Conservation (phyloP, 129 eudicot species). For the Centrapalus pauciflorus region DNA sequence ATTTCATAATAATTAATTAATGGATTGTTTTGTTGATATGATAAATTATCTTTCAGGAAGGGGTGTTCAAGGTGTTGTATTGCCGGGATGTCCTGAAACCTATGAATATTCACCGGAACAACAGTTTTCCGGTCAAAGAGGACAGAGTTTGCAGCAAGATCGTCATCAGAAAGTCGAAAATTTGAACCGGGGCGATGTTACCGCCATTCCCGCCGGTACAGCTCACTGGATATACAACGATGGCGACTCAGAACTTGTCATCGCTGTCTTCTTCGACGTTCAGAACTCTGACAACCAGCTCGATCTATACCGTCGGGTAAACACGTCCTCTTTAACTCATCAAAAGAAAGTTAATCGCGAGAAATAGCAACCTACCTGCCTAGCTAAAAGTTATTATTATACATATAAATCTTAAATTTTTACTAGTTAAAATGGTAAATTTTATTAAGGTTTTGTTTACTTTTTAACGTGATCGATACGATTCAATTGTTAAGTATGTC, state of each 20-base stretch:
- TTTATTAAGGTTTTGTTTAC: no score
- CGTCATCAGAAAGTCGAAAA: conserved; percentile 51
- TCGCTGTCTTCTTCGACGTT: conserved; percentile 41
- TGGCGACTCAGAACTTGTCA: conserved; percentile 44
- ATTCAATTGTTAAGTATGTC: no score
- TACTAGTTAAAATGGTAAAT: no score
- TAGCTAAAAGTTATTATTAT: no score
- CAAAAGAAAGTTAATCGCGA: no score
- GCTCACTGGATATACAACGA: conserved; percentile 66
- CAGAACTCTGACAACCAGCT: conserved; percentile 60
- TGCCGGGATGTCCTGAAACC: conserved; percentile 67
- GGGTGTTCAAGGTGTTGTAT: conserved; percentile 39
- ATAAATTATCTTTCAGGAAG: conserved; percentile 33
- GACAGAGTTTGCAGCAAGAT: conserved; percentile 26
- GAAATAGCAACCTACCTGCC: no score
- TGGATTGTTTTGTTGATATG: not conserved
- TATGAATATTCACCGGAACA: conserved; percentile 39
- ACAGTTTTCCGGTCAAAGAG: conserved; percentile 9
- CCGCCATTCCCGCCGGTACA: conserved; percentile 58
- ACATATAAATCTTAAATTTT: no score
- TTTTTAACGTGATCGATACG: no score
- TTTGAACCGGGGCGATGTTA: conserved; percentile 42
- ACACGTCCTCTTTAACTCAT: no score
- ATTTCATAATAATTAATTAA: not conserved
- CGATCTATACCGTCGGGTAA: conserved; percentile 46